Percentiles rank a stretch among this genome's conserved stretches.
Evolutionary conservation across 2,329 filamentous ascomycete species (phyloP).

Genomic region (Teratosphaeriaceae sp.): DNA sequence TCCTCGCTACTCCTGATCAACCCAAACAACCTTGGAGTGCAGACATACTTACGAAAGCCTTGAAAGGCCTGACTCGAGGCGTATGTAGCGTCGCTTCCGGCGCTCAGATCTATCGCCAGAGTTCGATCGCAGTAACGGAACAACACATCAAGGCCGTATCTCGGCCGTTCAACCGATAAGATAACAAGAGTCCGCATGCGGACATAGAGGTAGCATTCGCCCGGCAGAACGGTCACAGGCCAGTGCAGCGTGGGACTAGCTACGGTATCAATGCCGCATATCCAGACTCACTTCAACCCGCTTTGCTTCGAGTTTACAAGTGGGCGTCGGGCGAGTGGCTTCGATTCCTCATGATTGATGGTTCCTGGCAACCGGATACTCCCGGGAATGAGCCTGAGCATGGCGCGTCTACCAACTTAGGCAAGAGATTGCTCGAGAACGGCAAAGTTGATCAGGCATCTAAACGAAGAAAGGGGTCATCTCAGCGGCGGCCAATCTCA

Average conservation of each 20-base stretch:
- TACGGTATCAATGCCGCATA: constrained; percentile 10
- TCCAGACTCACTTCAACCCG: constrained; percentile 7
- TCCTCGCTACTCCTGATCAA: constrained; percentile 2
- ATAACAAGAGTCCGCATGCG: constrained; percentile 6
- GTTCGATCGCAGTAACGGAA: constrained; percentile 9
- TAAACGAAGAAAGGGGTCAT: background rate
- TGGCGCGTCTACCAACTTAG: constrained; percentile 1
- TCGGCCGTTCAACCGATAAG: constrained; percentile 8
- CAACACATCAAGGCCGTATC: constrained; percentile 6
- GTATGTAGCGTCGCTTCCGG: background rate
- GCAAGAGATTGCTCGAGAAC: background rate
- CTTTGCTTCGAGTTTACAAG: constrained; percentile 7
- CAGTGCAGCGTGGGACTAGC: constrained; percentile 5
- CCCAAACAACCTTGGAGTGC: constrained; percentile 4
- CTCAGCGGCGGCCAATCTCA: background rate
- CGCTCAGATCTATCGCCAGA: constrained; percentile 7
- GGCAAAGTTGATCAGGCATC: constrained; percentile 1
- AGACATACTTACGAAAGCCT: constrained; percentile 3
- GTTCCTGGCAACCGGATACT: background rate
- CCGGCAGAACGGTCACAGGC: constrained; percentile 9
- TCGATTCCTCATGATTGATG: constrained; percentile 1
- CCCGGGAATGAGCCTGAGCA: constrained; percentile 1
- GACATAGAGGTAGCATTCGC: constrained; percentile 8
- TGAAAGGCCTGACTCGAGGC: constrained; percentile 1
- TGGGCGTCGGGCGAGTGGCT: constrained; percentile 8